Base-by-base conservation (phyloP, 148 eudicot species). In the Vaccinium corymbosum region DNA sequence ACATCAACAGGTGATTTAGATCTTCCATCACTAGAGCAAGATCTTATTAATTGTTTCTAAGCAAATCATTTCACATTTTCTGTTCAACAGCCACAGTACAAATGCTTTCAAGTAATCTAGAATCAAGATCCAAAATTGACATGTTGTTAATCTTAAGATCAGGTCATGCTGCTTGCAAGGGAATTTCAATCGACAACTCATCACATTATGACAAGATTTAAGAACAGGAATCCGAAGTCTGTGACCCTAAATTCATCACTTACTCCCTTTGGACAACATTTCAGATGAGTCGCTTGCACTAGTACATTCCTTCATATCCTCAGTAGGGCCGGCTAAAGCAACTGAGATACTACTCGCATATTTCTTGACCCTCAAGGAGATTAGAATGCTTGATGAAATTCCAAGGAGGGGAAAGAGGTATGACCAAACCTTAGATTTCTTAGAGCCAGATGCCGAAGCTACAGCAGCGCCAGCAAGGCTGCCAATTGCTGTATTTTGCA, bases 381-480 rank as follows among this genome's bases (percentile, higher is more conserved):
- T 95, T 19, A 94, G 85, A 77, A 95, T 76, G 84, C 98, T 94
- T 2, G 98, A 94, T 27, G 83, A 68, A 20, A 95, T 92, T 74
- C 98, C 98, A 57, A 95, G 85, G 72, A 95, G 85, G 50, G 98
- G 98, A 80, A 95, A 93, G 29, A 95, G 7, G 68, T 92, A 95
- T 15, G 97, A 92, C 92, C 91, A 91, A 70, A 92, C 57, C 88
- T 90, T 90, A n/a, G 95, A 93, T 83, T 89, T 92, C 85, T 88
- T 84, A 62, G 93, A 88, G 29, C 95, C 95, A 59, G 94, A 88
- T 20, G 92, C 93, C 15, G 97, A 89, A 81, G 94, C 88, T 62
- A 91, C 94, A 71, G 95, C 98, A 79, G 97, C 98, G 82, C 93
- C 91, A 84, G 98, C 98, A 49, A 95, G 98, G 88, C 95, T 95